These are phyloP conservation scores for Cucumis hystrix DNA, from an alignment of 306 rosid species.

Conservation along the genomic window DNA sequence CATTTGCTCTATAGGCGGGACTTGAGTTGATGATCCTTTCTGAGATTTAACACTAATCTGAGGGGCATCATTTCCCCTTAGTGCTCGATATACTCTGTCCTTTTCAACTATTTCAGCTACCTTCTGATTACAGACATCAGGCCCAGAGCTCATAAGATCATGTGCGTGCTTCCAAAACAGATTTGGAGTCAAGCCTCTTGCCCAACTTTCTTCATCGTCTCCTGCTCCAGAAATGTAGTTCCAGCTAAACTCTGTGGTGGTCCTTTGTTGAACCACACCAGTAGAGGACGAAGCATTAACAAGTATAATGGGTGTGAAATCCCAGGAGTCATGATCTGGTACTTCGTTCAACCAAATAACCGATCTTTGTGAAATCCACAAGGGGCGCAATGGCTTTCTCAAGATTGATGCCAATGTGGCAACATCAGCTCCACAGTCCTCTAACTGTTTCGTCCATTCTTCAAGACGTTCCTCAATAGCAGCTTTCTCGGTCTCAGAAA, in stretches of 20 bases:
- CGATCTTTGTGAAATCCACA: conserved; percentile 83
- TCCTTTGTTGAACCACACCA: conserved; percentile 34
- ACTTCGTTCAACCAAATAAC: conserved; percentile 91
- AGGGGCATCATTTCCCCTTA: conserved; percentile 57
- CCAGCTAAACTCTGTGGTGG: conserved; percentile 83
- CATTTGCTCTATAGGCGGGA: conserved; percentile 16
- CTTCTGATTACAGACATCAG: conserved; percentile 63
- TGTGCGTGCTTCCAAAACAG: conserved; percentile 67
- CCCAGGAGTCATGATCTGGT: conserved; percentile 85
- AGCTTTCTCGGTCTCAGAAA: conserved; percentile 64
- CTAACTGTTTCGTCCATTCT: conserved; percentile 57
- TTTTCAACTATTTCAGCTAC: conserved; percentile 72
- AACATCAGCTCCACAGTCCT: conserved; percentile 67
- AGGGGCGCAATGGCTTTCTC: conserved; percentile 76
- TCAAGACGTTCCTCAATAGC: conserved; percentile 51
- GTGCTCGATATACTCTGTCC: conserved; percentile 51
- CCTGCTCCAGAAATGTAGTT: conserved; percentile 83
- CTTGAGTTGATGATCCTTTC: conserved; percentile 18
- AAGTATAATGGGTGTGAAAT: conserved; percentile 87
- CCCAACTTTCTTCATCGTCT: conserved; percentile 96
- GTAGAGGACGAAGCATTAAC: conserved; percentile 54
- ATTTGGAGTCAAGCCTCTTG: conserved; percentile 62
- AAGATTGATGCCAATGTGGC: conserved; percentile 44
- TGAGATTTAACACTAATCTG: conserved; percentile 44
- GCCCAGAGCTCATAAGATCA: conserved; percentile 62